These are phyloP conservation scores for Dictyostelium intermedium DNA, from an alignment of 78 protist species.

Conservation along the genomic window DNA sequence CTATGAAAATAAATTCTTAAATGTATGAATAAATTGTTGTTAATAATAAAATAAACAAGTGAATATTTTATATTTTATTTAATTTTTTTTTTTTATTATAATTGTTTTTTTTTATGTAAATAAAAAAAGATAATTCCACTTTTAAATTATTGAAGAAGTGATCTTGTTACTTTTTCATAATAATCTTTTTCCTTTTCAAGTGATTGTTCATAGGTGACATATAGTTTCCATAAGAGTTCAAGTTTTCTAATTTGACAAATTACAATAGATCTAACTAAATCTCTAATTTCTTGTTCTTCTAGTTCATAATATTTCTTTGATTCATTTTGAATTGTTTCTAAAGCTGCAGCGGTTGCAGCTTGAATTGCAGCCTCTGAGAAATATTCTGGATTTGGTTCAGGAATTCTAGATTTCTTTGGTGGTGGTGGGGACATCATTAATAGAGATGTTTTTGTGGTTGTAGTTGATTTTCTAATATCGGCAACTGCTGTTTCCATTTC, in stretches of 20 bases:
- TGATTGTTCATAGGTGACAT: background rate
- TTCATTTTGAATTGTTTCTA: slow-evolving; percentile 20
- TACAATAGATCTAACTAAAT: background rate
- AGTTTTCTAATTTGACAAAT: slow-evolving; percentile 38
- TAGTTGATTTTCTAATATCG: background rate
- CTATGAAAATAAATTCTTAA: too few relatives aligned
- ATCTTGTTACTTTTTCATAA: slow-evolving; percentile 1
- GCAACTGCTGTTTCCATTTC: background rate
- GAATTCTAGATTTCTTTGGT: background rate
- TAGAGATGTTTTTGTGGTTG: background rate
- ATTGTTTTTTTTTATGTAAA: background rate
- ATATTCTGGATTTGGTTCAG: background rate
- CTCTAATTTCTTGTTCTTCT: slow-evolving; percentile 47
- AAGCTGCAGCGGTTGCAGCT: slow-evolving; percentile 56
- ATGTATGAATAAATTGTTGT: too few relatives aligned
- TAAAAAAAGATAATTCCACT: too few relatives aligned
- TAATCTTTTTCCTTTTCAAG: slow-evolving; percentile 35
- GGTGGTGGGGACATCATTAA: slow-evolving; percentile 5
- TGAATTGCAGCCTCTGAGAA: slow-evolving; percentile 39
- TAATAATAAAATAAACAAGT: too few relatives aligned
- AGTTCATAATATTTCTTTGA: slow-evolving; percentile 31
- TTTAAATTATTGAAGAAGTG: background rate
- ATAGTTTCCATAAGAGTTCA: slow-evolving; percentile 4
- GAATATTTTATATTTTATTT: too few relatives aligned
- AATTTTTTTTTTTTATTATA: background rate